These are phyloP conservation scores for Nakazawaea laoshanensis DNA, from an alignment of 805 yeast genomes.

Conservation along the genomic window DNA sequence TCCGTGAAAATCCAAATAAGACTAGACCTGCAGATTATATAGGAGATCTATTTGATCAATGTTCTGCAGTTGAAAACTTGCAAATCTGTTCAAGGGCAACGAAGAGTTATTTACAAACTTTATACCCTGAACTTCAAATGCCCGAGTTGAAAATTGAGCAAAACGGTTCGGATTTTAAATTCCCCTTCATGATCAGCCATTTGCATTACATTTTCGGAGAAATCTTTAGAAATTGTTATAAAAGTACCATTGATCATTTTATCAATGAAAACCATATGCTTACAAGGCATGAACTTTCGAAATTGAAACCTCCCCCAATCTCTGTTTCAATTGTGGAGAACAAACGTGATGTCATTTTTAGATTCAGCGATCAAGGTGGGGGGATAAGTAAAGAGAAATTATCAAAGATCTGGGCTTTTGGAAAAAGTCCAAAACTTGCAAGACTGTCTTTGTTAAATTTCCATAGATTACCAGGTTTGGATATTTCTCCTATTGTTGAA, in stretches of 20 bases:
- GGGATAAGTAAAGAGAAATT: slow-evolving; percentile 61
- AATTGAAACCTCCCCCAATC: slow-evolving; percentile 55
- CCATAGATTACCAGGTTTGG: slow-evolving; percentile 61
- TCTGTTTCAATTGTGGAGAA: slow-evolving; percentile 65
- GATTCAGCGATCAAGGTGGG: slow-evolving; percentile 88
- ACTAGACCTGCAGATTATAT: slow-evolving; percentile 44
- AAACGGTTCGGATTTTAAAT: slow-evolving; percentile 34
- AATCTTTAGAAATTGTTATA: slow-evolving; percentile 75
- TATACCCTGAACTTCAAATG: slow-evolving; percentile 49
- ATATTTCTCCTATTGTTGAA: slow-evolving; percentile 19
- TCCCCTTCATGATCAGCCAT: slow-evolving; percentile 83
- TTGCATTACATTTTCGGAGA: slow-evolving; percentile 83
- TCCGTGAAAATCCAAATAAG: slow-evolving; percentile 31
- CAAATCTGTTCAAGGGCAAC: slow-evolving; percentile 43
- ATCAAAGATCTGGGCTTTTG: slow-evolving; percentile 78
- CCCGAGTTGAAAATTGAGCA: slow-evolving; percentile 80
- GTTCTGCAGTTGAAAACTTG: slow-evolving; percentile 66
- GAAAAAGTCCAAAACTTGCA: slow-evolving; percentile 58
- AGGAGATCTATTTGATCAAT: slow-evolving; percentile 76
- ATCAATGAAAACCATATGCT: slow-evolving; percentile 17
- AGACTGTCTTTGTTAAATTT: slow-evolving; percentile 52
- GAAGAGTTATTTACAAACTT: slow-evolving; percentile 40
- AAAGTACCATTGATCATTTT: slow-evolving; percentile 60
- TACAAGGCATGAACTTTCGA: slow-evolving; percentile 11
- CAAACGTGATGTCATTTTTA: slow-evolving; percentile 57